A percentile compares a stretch with the other conserved stretches of the same genome.
phyloP scores from a whole-genome alignment of 31 red algal species.

The Odonthalia washingtoniensis region DNA sequence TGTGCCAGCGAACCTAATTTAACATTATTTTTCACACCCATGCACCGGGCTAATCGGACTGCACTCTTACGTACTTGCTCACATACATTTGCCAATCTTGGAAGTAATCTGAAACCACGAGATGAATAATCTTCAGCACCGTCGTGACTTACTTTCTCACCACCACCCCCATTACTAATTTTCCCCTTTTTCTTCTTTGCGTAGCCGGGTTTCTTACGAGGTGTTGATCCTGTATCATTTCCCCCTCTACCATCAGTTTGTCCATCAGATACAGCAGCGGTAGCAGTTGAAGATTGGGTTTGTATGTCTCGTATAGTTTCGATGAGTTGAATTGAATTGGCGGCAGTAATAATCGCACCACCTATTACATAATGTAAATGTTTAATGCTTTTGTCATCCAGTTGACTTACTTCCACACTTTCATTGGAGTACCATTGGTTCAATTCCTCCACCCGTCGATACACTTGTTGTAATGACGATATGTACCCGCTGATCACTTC shows the following conservation, averaged over 20 bases:
- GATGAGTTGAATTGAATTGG: background rate
- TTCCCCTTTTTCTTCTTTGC: background rate
- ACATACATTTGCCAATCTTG: background rate
- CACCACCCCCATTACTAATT: no score
- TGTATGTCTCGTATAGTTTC: background rate
- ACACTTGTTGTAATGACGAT: constrained; percentile 11
- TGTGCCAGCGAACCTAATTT: background rate
- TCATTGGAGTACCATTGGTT: constrained; percentile 48
- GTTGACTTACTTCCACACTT: constrained; percentile 30
- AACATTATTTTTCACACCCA: background rate
- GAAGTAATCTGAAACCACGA: no score
- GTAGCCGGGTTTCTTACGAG: background rate
- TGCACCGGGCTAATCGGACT: background rate
- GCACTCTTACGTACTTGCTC: background rate
- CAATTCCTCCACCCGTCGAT: constrained; percentile 42
- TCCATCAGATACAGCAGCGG: no score
- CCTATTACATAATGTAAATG: background rate
- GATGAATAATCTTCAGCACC: no score
- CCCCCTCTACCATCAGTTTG: no score
- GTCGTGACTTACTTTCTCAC: no score
- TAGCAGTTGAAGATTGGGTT: no score
- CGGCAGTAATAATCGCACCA: background rate
- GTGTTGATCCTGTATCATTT: no score
- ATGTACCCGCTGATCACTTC: constrained; percentile 15
- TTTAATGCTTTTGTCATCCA: background rate